Evolutionary conservation across 2,329 filamentous ascomycete genomes (phyloP).

Genomic region (Orbilia oligospora): DNA sequence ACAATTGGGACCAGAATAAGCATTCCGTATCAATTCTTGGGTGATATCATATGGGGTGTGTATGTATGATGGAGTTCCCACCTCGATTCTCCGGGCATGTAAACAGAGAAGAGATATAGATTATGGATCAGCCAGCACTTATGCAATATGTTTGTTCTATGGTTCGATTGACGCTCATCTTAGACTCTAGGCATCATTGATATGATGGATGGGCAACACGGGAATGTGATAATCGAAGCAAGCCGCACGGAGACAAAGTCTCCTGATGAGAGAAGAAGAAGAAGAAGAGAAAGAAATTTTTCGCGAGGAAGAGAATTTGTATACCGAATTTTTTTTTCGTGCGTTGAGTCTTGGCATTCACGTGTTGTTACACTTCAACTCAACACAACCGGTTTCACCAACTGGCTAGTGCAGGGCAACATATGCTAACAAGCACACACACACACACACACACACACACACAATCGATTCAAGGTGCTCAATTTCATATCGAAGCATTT

Average conservation of each 20-base stretch:
- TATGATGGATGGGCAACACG: slow-evolving; percentile 64
- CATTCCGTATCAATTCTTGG: slow-evolving; percentile 2
- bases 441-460: not conserved
- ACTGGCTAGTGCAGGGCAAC: slow-evolving; percentile 22
- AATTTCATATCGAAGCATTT: not conserved
- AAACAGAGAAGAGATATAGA: slow-evolving; percentile 59
- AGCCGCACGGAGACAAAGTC: slow-evolving; percentile 63
- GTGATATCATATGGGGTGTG: not conserved
- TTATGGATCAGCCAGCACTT: slow-evolving; percentile 61
- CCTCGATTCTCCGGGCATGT: slow-evolving; percentile 59
- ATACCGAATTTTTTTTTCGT: slow-evolving; percentile 38
- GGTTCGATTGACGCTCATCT: slow-evolving; percentile 64
- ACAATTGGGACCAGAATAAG: not conserved
- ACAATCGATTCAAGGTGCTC: slow-evolving; percentile 1
- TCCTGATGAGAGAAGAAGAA: slow-evolving; percentile 58
- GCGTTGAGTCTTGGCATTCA: slow-evolving; percentile 54
- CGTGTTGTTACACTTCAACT: slow-evolving; percentile 29
- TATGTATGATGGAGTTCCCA: slow-evolving; percentile 60
- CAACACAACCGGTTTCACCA: slow-evolving; percentile 36
- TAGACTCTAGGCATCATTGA: slow-evolving; percentile 62
- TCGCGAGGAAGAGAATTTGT: slow-evolving; percentile 50
- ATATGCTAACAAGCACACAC: not conserved
- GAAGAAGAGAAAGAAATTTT: slow-evolving; percentile 50
- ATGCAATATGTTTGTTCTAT: slow-evolving; percentile 64
- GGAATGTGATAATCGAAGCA: slow-evolving; percentile 63